These are phyloP conservation scores for Trametes cingulata DNA, from an alignment of 768 basidiomycete genomes.

Conservation along the genomic window DNA sequence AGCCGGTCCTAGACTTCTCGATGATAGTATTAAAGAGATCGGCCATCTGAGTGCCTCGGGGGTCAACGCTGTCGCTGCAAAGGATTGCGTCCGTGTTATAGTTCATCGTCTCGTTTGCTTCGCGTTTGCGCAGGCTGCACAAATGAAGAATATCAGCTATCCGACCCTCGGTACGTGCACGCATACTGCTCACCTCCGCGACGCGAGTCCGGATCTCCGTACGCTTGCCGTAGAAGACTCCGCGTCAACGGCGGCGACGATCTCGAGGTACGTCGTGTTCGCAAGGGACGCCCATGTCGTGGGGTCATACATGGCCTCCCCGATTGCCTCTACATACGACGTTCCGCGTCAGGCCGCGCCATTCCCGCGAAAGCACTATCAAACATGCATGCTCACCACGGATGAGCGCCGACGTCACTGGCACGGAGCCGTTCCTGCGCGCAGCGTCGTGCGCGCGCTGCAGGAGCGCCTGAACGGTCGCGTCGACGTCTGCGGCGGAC, in stretches of 20 bases:
- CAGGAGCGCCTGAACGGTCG: constrained; percentile 1
- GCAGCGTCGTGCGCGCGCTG: constrained; percentile 9
- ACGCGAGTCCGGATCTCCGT: neutral
- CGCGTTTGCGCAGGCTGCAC: neutral
- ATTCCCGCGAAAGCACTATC: too few species aligned
- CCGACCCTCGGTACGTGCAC: neutral
- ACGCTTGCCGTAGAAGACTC: neutral
- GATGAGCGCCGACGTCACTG: constrained; percentile 5
- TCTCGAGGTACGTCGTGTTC: neutral
- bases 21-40: constrained; percentile 11
- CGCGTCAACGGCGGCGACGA: neutral
- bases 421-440: constrained; percentile 1
- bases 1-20: neutral
- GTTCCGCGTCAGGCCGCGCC: neutral
- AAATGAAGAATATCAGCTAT: neutral
- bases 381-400: neutral
- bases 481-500: constrained; percentile 7
- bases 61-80: constrained; percentile 15
- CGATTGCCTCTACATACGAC: too few species aligned
- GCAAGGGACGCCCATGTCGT: neutral
- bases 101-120: neutral
- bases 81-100: constrained; percentile 3
- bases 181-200: neutral
- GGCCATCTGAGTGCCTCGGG: neutral
- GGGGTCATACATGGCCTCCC: neutral